Evolutionary conservation across 768 basidiomycete genomes (phyloP).

Genomic region (Suillus discolor): DNA sequence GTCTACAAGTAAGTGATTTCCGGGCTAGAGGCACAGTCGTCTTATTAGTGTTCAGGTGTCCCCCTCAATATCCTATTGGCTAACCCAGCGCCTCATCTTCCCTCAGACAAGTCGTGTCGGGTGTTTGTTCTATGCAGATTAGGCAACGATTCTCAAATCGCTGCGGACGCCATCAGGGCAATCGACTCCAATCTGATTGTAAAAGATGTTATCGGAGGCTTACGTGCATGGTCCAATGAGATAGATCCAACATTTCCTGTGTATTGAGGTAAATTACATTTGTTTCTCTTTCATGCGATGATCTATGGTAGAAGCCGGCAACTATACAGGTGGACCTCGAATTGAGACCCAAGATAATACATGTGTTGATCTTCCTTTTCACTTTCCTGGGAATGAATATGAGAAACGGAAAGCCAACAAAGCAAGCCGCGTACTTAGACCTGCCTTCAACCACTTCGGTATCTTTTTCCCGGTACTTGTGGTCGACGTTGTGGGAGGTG

Average conservation of each 20-base stretch:
- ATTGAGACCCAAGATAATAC: constrained; percentile 7
- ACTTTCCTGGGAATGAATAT: constrained; percentile 23
- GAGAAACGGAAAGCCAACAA: neutral
- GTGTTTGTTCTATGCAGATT: constrained; percentile 76
- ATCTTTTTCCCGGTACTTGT: constrained; percentile 52
- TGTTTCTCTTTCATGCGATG: neutral
- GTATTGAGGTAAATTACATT: constrained; percentile 50
- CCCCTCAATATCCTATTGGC: constrained; percentile 68
- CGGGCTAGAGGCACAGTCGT: constrained; percentile 2
- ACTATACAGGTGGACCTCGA: constrained; percentile 6
- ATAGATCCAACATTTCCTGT: constrained; percentile 80
- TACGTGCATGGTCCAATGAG: constrained; percentile 75
- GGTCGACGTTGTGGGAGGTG: constrained; percentile 15
- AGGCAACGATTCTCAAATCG: constrained; percentile 93
- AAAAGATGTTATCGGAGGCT: constrained; percentile 79
- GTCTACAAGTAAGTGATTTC: constrained; percentile 61
- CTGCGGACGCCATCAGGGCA: constrained; percentile 52
- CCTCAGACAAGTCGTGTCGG: constrained; percentile 26
- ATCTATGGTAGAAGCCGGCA: constrained; percentile 1
- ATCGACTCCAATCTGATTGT: constrained; percentile 36
- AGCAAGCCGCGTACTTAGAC: constrained; percentile 47
- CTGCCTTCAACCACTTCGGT: constrained; percentile 81
- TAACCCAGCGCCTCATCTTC: constrained; percentile 53
- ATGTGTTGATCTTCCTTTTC: constrained; percentile 32
- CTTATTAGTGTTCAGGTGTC: constrained; percentile 55